Evolutionary conservation across 768 basidiomycete species (phyloP).

Genomic region (Phaeotremella skinneri): DNA sequence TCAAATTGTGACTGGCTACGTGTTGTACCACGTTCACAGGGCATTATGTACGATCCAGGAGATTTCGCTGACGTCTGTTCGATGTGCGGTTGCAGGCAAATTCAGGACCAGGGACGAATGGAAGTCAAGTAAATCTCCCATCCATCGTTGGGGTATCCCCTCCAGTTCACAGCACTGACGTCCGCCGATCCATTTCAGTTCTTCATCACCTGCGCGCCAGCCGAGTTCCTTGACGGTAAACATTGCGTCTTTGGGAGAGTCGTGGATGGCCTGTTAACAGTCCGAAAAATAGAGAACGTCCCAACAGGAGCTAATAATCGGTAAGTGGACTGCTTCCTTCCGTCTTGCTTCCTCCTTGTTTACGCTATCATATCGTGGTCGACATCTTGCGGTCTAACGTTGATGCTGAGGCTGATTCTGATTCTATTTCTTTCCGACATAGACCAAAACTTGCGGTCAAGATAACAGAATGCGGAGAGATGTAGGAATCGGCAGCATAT

Average conservation of each 20-base stretch:
- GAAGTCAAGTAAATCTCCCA: conserved; percentile 61
- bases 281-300: conserved; percentile 94
- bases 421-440: background rate
- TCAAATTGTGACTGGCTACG: background rate
- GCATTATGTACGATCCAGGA: conserved; percentile 5
- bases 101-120: conserved; percentile 90
- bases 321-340: conserved; percentile 15
- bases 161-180: background rate
- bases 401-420: background rate
- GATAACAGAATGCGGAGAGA: conserved; percentile 51
- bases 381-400: background rate
- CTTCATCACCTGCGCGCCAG: conserved; percentile 93
- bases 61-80: background rate
- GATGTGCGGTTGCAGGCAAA: conserved; percentile 64
- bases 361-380: too few species aligned
- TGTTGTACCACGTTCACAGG: background rate
- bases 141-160: conserved; percentile 51
- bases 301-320: conserved; percentile 59
- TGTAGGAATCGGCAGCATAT: too few species aligned
- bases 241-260: conserved; percentile 51
- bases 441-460: conserved; percentile 39
- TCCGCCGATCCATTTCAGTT: conserved; percentile 59
- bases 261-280: conserved; percentile 81
- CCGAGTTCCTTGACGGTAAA: conserved; percentile 83
- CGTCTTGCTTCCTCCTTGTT: background rate